Percentiles rank a stretch among this genome's conserved stretches.
Evolutionary conservation across 371 early-diverging fungal species (phyloP).

Genomic region (Actinomucor elegans): DNA sequence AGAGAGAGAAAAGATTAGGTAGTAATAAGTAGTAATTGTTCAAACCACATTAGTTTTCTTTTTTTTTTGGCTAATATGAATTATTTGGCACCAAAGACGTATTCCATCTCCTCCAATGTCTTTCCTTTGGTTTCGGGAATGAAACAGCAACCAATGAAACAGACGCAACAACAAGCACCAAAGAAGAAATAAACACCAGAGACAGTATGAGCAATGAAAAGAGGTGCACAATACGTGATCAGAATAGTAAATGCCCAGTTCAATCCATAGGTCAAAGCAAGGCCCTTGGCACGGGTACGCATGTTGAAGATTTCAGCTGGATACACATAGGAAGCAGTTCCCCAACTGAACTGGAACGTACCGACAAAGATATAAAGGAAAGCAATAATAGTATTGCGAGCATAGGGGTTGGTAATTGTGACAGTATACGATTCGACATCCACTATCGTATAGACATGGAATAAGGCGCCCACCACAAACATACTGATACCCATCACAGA

Average conservation of each 20-base stretch:
- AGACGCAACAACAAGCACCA: conserved; percentile 39
- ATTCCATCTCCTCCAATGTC: conserved; percentile 58
- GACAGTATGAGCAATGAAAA: conserved; percentile 54
- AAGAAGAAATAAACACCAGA: conserved; percentile 60
- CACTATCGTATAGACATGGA: conserved; percentile 29
- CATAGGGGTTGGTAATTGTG: conserved; percentile 23
- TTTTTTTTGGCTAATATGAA: background rate
- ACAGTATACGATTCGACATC: conserved; percentile 23
- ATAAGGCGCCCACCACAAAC: conserved; percentile 47
- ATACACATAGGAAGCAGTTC: conserved; percentile 53
- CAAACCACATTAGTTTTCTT: background rate
- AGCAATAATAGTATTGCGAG: conserved; percentile 39
- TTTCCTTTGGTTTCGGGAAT: conserved; percentile 58
- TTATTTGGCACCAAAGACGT: conserved; percentile 14
- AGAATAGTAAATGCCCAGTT: conserved; percentile 62
- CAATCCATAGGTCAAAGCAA: conserved; percentile 52
- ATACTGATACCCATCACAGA: conserved; percentile 36
- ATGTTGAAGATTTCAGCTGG: conserved; percentile 68
- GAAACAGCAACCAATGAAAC: conserved; percentile 48
- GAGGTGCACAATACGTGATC: conserved; percentile 42
- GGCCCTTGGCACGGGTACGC: conserved; percentile 45
- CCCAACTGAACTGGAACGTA: conserved; percentile 58
- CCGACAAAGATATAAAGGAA: conserved; percentile 46
- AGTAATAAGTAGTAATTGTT: background rate
- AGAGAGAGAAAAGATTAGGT: too few relatives aligned